Base-by-base conservation (phyloP, 2,329 filamentous ascomycete genomes). In the Achaetomium macrosporum region DNA sequence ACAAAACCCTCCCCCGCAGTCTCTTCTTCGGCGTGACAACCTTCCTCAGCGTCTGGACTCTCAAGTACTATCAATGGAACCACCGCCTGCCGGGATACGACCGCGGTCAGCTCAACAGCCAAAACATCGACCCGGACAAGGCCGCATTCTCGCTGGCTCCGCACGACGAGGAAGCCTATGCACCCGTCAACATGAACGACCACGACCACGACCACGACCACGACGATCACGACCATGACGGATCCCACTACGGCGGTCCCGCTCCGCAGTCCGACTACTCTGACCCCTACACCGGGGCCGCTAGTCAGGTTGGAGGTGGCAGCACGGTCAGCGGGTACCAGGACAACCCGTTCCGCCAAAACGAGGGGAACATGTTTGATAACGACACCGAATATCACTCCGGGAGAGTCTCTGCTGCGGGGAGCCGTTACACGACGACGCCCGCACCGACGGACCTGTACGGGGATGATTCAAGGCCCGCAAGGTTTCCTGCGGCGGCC, bases 81-180 rank as follows among this genome's bases (percentile, higher is more conserved):
- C 78, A 79, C 61, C 76, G 70, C 51, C 74, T 85, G 15, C 83
- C 83, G 2, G 82, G 82, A 53, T 83, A 83, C 65, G 79, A 82
- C 62, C 68, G 50, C 42, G 47, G 42, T 13, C 47, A 53, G 39
- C 30, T 73, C 47, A 65, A 65, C 55, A 64, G 64, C 55, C 68
- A 66, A 58, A 78, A 80, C 69, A 84, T 84, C 60, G 83, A 85
- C 65, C 83, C 83, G 0, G 82, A 86, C 67, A 85, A 85, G 72
- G 82, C 82, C 29, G 82, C 82, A 55, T 86, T 86, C 69, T 84
- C 81, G 52, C 83, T 82, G 68, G 80, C 79, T 13, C 80, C 81
- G n/a, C 78, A 83, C 63, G 81, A 82, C 61, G 82, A 85, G 58
- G 82, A 85, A 63, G 76, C 79, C 41, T 85, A 85, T 62, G 79